These are phyloP conservation scores for Exophiala viscosa DNA, from an alignment of 2,329 filamentous ascomycete genomes.

Conservation along the genomic window DNA sequence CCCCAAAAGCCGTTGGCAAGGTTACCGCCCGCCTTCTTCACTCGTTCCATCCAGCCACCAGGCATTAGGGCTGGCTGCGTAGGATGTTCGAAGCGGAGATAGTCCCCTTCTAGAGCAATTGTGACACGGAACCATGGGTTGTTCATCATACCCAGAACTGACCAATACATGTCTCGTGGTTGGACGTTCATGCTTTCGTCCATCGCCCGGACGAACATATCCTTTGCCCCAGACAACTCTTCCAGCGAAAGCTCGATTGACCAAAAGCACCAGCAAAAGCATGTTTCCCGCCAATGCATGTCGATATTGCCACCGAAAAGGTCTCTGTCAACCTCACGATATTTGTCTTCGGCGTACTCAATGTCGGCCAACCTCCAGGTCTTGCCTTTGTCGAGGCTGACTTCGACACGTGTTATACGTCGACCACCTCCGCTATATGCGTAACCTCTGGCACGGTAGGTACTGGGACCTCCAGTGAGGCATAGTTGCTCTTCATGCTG, in stretches of 20 bases:
- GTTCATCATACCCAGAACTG: slow-evolving; percentile 95
- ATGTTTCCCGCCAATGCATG: slow-evolving; percentile 74
- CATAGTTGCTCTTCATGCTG: slow-evolving; percentile 68
- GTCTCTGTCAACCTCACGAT: slow-evolving; percentile 61
- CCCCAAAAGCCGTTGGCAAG: slow-evolving; percentile 82
- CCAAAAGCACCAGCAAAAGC: slow-evolving; percentile 95
- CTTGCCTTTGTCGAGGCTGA: slow-evolving; percentile 78
- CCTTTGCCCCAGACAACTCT: slow-evolving; percentile 61
- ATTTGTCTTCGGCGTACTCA: slow-evolving; percentile 79
- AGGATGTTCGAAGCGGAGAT: slow-evolving; percentile 78
- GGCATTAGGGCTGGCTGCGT: slow-evolving; percentile 73
- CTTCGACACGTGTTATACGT: slow-evolving; percentile 74
- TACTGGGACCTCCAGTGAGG: slow-evolving; percentile 46
- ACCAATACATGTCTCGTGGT: slow-evolving; percentile 95
- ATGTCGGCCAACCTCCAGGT: slow-evolving; percentile 75
- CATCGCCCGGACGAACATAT: slow-evolving; percentile 81
- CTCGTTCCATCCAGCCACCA: slow-evolving; percentile 89
- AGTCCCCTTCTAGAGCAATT: slow-evolving; percentile 64
- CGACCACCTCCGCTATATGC: slow-evolving; percentile 87
- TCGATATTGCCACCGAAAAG: slow-evolving; percentile 75
- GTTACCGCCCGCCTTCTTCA: slow-evolving; percentile 78
- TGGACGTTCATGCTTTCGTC: slow-evolving; percentile 84
- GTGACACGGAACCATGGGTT: slow-evolving; percentile 87
- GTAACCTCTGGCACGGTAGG: slow-evolving; percentile 71
- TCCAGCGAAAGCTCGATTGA: slow-evolving; percentile 62